Percentiles rank a stretch among this genome's conserved stretches.
Conservation (phyloP, 2,329 filamentous ascomycete species). For the Aspergillus fijiensis region DNA sequence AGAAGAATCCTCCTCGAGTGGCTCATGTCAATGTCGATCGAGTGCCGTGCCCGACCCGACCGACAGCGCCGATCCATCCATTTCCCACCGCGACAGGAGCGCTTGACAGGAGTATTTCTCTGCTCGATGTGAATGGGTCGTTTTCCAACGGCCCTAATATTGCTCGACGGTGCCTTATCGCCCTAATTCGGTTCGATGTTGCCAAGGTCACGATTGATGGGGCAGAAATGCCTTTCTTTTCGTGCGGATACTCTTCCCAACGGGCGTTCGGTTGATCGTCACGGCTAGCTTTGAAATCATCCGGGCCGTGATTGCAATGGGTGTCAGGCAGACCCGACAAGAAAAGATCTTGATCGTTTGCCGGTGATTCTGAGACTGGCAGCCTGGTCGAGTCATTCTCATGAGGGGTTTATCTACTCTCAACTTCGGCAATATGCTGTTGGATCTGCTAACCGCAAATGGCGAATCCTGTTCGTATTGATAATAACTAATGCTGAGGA, state of each 20-base stretch:
- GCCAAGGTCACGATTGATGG: background rate
- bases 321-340: too few relatives aligned
- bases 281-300: background rate
- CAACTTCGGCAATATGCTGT: background rate
- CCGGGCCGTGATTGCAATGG: background rate
- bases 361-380: background rate
- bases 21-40: background rate
- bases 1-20: too few relatives aligned
- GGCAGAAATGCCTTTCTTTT: background rate
- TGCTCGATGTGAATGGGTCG: too few relatives aligned
- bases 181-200: background rate
- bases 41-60: background rate
- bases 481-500: background rate
- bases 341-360: background rate
- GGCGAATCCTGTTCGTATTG: background rate
- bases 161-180: too few relatives aligned
- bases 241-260: background rate
- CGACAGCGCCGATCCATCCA: background rate
- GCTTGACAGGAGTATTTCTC: background rate
- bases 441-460: background rate
- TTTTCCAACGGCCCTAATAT: too few relatives aligned
- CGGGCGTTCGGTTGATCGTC: background rate
- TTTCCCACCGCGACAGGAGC: background rate
- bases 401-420: too few relatives aligned
- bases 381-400: too few relatives aligned